Evolutionary conservation across 2,329 filamentous ascomycete genomes (phyloP).

Genomic region (Chaetomiaceae sp.): DNA sequence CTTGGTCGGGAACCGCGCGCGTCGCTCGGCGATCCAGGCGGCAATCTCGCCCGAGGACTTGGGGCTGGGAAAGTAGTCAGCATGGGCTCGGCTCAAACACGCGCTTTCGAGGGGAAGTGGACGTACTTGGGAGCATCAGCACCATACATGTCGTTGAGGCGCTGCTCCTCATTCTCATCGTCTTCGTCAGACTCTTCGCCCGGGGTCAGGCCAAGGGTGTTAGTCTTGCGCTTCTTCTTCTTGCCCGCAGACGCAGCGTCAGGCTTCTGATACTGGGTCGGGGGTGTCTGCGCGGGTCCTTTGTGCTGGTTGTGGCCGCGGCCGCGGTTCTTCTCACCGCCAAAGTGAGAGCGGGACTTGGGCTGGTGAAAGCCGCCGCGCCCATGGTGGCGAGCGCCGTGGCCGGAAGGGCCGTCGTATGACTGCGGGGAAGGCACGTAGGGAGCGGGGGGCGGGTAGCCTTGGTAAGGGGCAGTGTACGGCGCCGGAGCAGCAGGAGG

Average conservation of each 20-base stretch:
- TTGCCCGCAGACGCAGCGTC: constrained; percentile 49
- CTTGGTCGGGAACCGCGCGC: constrained; percentile 73
- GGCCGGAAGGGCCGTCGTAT: constrained; percentile 31
- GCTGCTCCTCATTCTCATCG: constrained; percentile 65
- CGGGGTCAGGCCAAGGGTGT: constrained; percentile 67
- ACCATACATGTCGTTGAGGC: constrained; percentile 50
- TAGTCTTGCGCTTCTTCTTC: constrained; percentile 68
- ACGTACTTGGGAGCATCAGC: constrained; percentile 52
- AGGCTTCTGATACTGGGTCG: constrained; percentile 44
- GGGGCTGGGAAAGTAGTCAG: constrained; percentile 35
- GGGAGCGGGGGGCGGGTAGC: constrained; percentile 35
- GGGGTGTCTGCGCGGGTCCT: constrained; percentile 24
- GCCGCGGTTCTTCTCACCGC: constrained; percentile 37
- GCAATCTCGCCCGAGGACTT: constrained; percentile 57
- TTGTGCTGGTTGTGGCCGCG: constrained; percentile 32
- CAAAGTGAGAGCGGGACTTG: constrained; percentile 34
- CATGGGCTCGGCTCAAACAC: background rate
- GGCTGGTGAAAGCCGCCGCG: constrained; percentile 37
- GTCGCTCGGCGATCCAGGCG: constrained; percentile 76
- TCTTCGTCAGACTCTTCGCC: constrained; percentile 62
- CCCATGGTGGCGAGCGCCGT: constrained; percentile 34
- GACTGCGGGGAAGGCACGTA: constrained; percentile 27
- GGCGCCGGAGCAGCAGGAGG: constrained; percentile 29
- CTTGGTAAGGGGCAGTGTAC: constrained; percentile 34
- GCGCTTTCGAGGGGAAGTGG: constrained; percentile 10